Conservation (phyloP, 73 alveolate species). For the Loxodes magnus region DNA sequence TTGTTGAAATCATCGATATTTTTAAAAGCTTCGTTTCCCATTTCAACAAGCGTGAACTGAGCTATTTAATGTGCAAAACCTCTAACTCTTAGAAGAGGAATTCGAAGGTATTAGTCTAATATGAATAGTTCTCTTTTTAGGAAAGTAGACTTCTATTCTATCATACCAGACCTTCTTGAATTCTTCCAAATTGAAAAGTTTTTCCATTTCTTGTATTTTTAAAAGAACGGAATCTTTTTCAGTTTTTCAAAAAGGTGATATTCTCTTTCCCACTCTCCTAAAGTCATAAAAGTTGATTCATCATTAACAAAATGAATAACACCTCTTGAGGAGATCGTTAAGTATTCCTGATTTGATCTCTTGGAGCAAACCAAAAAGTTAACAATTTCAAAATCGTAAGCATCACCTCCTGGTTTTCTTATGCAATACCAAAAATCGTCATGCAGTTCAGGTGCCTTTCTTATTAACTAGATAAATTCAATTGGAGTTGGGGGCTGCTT, state of each 20-base stretch:
- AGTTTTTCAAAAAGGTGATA: slow-evolving; percentile 39
- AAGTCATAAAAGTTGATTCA: slow-evolving; percentile 31
- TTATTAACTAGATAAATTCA: slow-evolving; percentile 34
- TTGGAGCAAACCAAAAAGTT: slow-evolving; percentile 40
- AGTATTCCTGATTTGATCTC: slow-evolving; percentile 24
- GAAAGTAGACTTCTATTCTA: slow-evolving; percentile 43
- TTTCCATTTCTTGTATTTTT: slow-evolving; percentile 60
- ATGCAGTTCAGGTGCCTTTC: slow-evolving; percentile 41
- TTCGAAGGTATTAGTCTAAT: slow-evolving; percentile 53
- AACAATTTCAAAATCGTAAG: slow-evolving; percentile 55
- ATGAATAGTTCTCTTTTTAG: slow-evolving; percentile 58
- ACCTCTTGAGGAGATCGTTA: slow-evolving; percentile 48
- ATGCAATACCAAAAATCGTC: slow-evolving; percentile 47
- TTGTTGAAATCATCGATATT: slow-evolving; percentile 40
- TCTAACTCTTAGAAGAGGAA: slow-evolving; percentile 60
- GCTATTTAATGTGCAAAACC: slow-evolving; percentile 33
- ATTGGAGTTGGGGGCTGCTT: slow-evolving; percentile 30
- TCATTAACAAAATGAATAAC: slow-evolving; percentile 41
- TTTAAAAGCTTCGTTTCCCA: slow-evolving; percentile 40
- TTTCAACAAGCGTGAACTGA: slow-evolving; percentile 46
- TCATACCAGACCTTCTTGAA: slow-evolving; percentile 62
- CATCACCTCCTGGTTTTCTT: slow-evolving; percentile 43
- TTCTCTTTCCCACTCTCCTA: slow-evolving; percentile 59
- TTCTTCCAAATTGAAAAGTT: slow-evolving; percentile 78
- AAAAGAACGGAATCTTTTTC: slow-evolving; percentile 52